Conservation (phyloP, 331 rosid species). For the Stylosanthes scabra region DNA sequence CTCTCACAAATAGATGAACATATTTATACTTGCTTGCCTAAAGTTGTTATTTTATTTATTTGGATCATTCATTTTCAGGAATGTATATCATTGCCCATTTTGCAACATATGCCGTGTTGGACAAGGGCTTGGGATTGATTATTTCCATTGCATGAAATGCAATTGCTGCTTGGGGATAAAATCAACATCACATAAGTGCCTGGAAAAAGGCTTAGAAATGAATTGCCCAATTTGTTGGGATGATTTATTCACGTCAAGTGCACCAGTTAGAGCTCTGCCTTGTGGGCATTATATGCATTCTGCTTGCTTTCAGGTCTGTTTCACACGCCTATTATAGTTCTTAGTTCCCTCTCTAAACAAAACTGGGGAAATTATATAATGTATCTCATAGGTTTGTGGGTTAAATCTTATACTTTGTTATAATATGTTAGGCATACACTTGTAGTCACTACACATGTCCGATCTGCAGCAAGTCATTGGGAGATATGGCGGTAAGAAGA, state of each 20-base stretch:
- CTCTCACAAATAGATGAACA: slow-evolving; percentile 26
- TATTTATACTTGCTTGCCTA: slow-evolving; percentile 8
- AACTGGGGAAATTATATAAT: not conserved
- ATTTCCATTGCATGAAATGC: slow-evolving; percentile 98
- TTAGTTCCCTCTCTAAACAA: slow-evolving; percentile 6
- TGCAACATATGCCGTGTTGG: slow-evolving; percentile 99
- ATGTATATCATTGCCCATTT: slow-evolving; percentile 97
- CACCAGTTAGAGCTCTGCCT: slow-evolving; percentile 89
- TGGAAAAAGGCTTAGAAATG: slow-evolving; percentile 94
- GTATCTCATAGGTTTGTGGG: slow-evolving; percentile 25
- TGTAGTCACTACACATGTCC: slow-evolving; percentile 97
- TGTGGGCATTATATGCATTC: slow-evolving; percentile 99
- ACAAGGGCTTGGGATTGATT: slow-evolving; percentile 94
- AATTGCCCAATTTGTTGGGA: slow-evolving; percentile 99
- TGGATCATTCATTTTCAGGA: slow-evolving; percentile 54
- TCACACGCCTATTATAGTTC: slow-evolving; percentile 29
- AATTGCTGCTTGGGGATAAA: slow-evolving; percentile 95
- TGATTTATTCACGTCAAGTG: slow-evolving; percentile 92
- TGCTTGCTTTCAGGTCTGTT: slow-evolving; percentile 95
- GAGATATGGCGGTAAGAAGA: slow-evolving; percentile 94
- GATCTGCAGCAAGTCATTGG: slow-evolving; percentile 97
- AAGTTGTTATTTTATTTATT: slow-evolving; percentile 4
- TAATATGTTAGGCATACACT: slow-evolving; percentile 82
- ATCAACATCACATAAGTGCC: slow-evolving; percentile 83
- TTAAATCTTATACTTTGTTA: slow-evolving; percentile 42